phyloP scores from a whole-genome alignment of 129 eudicot genomes.

The Helianthus annuus region HanXRQr2.0-SUNRISE NC_035438.2:134080701-134081200 shows the following conservation, averaged over 20 bases:
- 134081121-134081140: not conserved
- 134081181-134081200: no score
- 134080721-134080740: no score
- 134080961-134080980: not conserved
- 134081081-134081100: slow-evolving; percentile 7
- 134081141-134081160: not conserved
- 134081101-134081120: not conserved
- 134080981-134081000: no score
- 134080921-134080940: slow-evolving; percentile 3
- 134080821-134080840: no score
- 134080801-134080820: no score
- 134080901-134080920: slow-evolving; percentile 69
- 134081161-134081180: slow-evolving; percentile 24
- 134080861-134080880: slow-evolving; percentile 66
- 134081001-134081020: no score
- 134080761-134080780: no score
- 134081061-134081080: slow-evolving; percentile 12
- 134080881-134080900: slow-evolving; percentile 87
- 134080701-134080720: no score
- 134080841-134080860: slow-evolving; percentile 49
- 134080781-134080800: no score
- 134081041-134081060: not conserved
- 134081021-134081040: slow-evolving; percentile 6
- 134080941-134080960: not conserved
- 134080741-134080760: no score